Evolutionary conservation across 345 rosid genomes (phyloP), one percentile per base, ranked within the genome.

Genomic region (Sisymbrium altissimum): DNA sequence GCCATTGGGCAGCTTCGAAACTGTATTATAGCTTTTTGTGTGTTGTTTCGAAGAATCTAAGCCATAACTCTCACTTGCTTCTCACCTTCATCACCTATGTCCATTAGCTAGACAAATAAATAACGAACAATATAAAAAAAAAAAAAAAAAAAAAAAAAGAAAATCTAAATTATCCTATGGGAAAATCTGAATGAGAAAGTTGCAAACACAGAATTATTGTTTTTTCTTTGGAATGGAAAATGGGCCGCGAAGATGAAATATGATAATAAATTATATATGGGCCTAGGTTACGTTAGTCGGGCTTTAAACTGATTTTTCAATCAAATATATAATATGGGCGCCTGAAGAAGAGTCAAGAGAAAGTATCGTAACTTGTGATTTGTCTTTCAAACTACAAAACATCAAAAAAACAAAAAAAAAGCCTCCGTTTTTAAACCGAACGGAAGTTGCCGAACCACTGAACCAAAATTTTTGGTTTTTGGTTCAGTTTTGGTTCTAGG

Each of bases 1-100:
- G 73, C 75, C 86, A 74, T n/a, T 73, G 53, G 30, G 41, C 19
- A 65, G 72, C 55, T 65, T 64, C 54, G 62, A 64, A 71, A 33
- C 44, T 64, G 46, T 11, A 43, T 40, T 63, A 48, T 29, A 70
- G 54, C 45, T 50, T 30, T 50, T 62, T 44, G 60, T 54, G 17
- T 53, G 2, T 11, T 36, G 71, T 71, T 29, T 45, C 61, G 53
- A 10, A 64, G 75, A 76, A 45, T 23, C 52, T 70, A 76, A 70
- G 54, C 66, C 66, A 76, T 56, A 70, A 70, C 54, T 63, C 61
- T 63, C 52, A 43, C 45, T 62, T 35, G n/a, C n/a, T n/a, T 64
- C 15, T 60, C 64, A 21, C 40, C 73, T 11, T 54, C 79, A 55
- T 55, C 71, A 76, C 64, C 68, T 62, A 25, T 38, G 63, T 68